Percentiles rank a stretch among this genome's conserved stretches.
phyloP scores from a whole-genome alignment of 208 protist species.

The Leishmania tropica region DNA sequence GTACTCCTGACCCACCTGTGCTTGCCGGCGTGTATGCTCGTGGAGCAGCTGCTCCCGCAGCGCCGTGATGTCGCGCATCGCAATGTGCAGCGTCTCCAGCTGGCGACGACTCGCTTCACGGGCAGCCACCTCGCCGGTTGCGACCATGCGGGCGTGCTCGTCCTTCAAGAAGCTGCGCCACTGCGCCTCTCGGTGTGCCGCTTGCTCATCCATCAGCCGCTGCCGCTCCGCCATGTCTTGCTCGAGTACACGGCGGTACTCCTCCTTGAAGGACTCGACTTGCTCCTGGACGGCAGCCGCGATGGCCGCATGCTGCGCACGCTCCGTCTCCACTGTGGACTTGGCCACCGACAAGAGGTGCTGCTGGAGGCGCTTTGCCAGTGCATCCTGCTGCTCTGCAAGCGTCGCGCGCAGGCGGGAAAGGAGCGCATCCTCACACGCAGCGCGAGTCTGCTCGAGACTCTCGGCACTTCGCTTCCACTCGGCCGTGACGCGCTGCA shows the following conservation, averaged over 20 bases:
- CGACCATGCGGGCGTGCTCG: conserved; percentile 30
- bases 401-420: neutral
- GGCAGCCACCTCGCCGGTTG: conserved; percentile 14
- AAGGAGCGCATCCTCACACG: conserved; percentile 11
- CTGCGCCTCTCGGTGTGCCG: conserved; percentile 35
- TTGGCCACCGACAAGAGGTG: conserved; percentile 5
- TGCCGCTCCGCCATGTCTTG: conserved; percentile 41
- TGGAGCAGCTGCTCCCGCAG: conserved; percentile 48
- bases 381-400: conserved; percentile 7
- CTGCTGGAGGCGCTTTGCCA: conserved; percentile 3
- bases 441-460: conserved; percentile 24
- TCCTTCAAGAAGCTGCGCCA: conserved; percentile 32
- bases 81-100: conserved; percentile 48
- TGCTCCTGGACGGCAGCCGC: conserved; percentile 43
- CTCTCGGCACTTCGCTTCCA: conserved; percentile 19
- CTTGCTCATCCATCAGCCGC: conserved; percentile 41
- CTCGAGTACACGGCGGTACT: conserved; percentile 49
- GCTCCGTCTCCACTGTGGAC: conserved; percentile 15
- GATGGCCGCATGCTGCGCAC: conserved; percentile 20
- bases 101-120: conserved; percentile 28
- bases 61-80: conserved; percentile 56
- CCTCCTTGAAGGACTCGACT: conserved; percentile 43
- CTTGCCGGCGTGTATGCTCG: conserved; percentile 44
- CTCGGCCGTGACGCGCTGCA: conserved; percentile 23
- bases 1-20: conserved; percentile 36